A percentile compares a stretch with the other conserved stretches of the same genome.
These are phyloP conservation scores for Cinnamomum micranthum DNA, from an alignment of 164 flowering plant species.

Conservation along the genomic window DNA sequence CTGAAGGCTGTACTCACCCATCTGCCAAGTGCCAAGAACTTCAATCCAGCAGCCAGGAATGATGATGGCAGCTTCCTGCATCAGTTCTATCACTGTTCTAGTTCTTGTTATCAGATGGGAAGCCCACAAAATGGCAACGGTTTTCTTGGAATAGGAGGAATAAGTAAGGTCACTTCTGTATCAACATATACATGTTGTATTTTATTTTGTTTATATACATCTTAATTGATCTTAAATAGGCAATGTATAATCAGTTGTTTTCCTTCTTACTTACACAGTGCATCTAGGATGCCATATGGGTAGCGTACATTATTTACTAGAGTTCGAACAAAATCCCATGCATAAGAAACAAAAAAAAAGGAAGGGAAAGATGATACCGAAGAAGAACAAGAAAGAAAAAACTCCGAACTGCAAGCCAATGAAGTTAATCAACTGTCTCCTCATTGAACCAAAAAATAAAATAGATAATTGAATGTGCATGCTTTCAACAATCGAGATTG, in stretches of 20 bases:
- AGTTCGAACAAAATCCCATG: not conserved
- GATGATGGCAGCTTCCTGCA: conserved; percentile 43
- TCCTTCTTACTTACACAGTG: not conserved
- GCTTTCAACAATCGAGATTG: too few species aligned
- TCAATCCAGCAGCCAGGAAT: conserved; percentile 49
- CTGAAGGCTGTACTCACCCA: conserved; percentile 49
- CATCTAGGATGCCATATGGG: not conserved
- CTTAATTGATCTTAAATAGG: not conserved
- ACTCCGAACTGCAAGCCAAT: not conserved
- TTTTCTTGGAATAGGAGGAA: not conserved
- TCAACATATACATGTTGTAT: not conserved
- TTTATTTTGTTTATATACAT: not conserved
- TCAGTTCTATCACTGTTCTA: conserved; percentile 9
- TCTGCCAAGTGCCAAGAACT: conserved; percentile 34
- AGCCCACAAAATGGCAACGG: not conserved
- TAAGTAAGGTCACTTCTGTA: not conserved
- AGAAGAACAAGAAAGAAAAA: not conserved
- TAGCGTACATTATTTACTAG: not conserved
- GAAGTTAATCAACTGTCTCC: not conserved
- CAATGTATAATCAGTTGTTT: not conserved
- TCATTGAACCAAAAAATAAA: too few species aligned
- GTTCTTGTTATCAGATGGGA: not conserved
- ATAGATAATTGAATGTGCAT: too few species aligned
- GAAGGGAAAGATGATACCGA: not conserved
- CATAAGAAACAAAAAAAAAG: not conserved